Evolutionary conservation across 257 asterid genomes (phyloP).

Genomic region (Penstemon davidsonii): DNA sequence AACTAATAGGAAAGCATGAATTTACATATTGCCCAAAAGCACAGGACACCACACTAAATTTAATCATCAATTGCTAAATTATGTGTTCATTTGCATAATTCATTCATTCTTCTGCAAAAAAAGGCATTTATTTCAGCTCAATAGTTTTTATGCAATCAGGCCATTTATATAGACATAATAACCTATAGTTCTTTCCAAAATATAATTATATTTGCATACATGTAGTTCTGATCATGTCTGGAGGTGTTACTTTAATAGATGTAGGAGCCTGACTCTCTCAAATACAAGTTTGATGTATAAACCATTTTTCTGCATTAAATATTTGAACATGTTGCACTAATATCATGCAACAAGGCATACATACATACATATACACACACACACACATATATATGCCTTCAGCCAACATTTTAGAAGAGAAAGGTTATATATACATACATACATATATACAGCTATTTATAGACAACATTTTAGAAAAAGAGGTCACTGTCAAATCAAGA

Average conservation of each 20-base stretch:
- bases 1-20: neutral
- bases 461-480: too few species aligned
- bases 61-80: neutral
- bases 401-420: neutral
- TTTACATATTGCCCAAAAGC: constrained; percentile 6
- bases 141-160: too few species aligned
- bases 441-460: too few species aligned
- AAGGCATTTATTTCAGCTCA: too few species aligned
- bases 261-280: neutral
- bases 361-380: neutral
- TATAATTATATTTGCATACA: too few species aligned
- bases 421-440: neutral
- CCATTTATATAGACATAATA: too few species aligned
- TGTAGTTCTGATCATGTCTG: too few species aligned
- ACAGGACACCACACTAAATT: constrained; percentile 6
- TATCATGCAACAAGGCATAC: neutral
- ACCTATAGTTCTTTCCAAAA: too few species aligned
- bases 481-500: too few species aligned
- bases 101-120: too few species aligned
- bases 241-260: neutral
- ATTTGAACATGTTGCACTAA: neutral
- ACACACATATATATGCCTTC: neutral
- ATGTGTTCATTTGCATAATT: too few species aligned
- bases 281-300: neutral
- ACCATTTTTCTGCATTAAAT: neutral